Conservation (phyloP, 129 eudicot species). For the Flaveria bidentis region DNA sequence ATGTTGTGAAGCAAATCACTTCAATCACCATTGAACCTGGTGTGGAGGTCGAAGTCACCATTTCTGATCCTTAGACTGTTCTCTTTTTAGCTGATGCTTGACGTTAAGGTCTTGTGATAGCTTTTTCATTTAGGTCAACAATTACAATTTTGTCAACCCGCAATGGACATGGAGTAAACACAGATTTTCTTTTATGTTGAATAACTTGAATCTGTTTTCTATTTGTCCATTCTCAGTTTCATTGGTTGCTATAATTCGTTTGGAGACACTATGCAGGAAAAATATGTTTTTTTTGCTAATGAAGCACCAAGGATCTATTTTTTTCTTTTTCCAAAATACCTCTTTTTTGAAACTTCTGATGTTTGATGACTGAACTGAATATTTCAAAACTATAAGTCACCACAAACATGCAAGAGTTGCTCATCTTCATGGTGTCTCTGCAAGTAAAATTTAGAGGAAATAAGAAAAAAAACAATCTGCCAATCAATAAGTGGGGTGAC, state of each 20-base stretch:
- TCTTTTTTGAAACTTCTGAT: too few species aligned
- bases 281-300: too few species aligned
- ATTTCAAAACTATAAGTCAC: too few species aligned
- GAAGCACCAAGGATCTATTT: not conserved
- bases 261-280: not conserved
- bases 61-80: conserved; percentile 54
- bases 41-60: conserved; percentile 85
- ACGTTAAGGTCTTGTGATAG: not conserved
- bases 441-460: too few species aligned
- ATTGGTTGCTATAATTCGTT: not conserved
- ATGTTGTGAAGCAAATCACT: conserved; percentile 83
- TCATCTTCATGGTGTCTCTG: too few species aligned
- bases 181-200: conserved; percentile 13
- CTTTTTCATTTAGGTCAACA: conserved; percentile 4
- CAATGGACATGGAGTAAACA: conserved; percentile 16
- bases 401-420: too few species aligned
- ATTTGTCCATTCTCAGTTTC: not conserved
- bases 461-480: too few species aligned
- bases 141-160: conserved; percentile 17
- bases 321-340: too few species aligned
- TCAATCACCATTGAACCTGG: conserved; percentile 91
- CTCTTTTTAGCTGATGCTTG: not conserved
- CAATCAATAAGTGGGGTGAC: too few species aligned
- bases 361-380: too few species aligned
- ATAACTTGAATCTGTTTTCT: not conserved